Percentiles rank a stretch among this genome's conserved stretches.
Evolutionary conservation across 2,329 filamentous ascomycete genomes (phyloP).

Genomic region (Nigrospora oryzae): DNA sequence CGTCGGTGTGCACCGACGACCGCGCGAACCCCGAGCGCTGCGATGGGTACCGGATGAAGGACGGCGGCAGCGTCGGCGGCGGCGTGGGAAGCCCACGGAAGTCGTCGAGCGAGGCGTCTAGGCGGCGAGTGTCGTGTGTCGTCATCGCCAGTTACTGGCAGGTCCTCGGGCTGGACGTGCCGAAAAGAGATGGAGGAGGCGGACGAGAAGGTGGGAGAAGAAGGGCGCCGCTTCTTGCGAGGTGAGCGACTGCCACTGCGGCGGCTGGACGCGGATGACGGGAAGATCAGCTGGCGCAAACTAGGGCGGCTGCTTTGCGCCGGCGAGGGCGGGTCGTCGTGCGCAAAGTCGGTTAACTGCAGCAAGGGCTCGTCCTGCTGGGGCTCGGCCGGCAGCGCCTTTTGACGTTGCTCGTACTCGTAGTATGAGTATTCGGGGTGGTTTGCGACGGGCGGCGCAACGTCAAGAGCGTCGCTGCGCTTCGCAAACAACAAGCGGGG

Average conservation of each 20-base stretch:
- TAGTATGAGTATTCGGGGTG: not conserved
- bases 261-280: constrained; percentile 11
- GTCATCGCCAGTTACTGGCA: constrained; percentile 7
- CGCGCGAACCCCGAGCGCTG: constrained; percentile 32
- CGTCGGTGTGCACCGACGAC: constrained; percentile 25
- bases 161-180: constrained; percentile 9
- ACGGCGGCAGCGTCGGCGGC: constrained; percentile 27
- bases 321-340: constrained; percentile 10
- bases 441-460: no score
- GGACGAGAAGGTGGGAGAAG: no score
- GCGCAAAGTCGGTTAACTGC: constrained; percentile 13
- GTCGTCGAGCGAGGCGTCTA: constrained; percentile 46
- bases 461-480: not conserved
- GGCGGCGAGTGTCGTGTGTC: constrained; percentile 10
- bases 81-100: constrained; percentile 33
- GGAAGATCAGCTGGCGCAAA: constrained; percentile 14
- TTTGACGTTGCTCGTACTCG: constrained; percentile 18
- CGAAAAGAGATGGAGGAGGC: no score
- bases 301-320: constrained; percentile 5
- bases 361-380: constrained; percentile 12
- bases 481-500: constrained; percentile 5
- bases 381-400: constrained; percentile 4
- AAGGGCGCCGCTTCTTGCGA: no score
- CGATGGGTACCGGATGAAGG: constrained; percentile 29
- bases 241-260: constrained; percentile 12